Evolutionary conservation across 108 stramenopile genomes (phyloP).

Genomic region (Conticribra guillardii): DNA sequence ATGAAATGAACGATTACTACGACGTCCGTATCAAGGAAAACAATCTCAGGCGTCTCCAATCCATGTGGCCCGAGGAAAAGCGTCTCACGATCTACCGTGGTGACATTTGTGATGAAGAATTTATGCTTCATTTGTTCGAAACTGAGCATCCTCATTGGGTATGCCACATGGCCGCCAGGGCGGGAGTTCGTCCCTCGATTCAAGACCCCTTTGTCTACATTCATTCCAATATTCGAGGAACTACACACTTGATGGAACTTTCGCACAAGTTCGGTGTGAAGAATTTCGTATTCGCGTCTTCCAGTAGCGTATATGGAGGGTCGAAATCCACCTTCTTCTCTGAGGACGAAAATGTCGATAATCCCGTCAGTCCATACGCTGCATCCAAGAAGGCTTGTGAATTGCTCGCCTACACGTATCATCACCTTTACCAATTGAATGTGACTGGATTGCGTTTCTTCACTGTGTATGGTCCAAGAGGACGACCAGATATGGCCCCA

Average conservation of each 20-base stretch:
- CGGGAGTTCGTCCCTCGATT: slow-evolving; percentile 92
- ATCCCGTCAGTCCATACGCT: slow-evolving; percentile 97
- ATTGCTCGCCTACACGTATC: slow-evolving; percentile 97
- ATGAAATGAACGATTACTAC: slow-evolving; percentile 99
- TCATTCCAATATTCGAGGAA: slow-evolving; percentile 95
- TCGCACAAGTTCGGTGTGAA: slow-evolving; percentile 79
- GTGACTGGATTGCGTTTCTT: slow-evolving; percentile 96
- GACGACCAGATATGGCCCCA: slow-evolving; percentile 97
- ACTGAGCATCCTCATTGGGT: slow-evolving; percentile 83
- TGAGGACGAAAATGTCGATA: slow-evolving; percentile 94
- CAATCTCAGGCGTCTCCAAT: slow-evolving; percentile 74
- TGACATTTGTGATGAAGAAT: slow-evolving; percentile 92
- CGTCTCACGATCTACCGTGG: slow-evolving; percentile 79
- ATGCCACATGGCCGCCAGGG: slow-evolving; percentile 97
- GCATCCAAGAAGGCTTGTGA: slow-evolving; percentile 98
- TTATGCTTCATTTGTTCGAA: slow-evolving; percentile 86
- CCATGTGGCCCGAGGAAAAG: slow-evolving; percentile 43
- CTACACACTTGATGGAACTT: slow-evolving; percentile 94
- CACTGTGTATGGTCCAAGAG: slow-evolving; percentile 96
- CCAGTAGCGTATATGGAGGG: slow-evolving; percentile 95
- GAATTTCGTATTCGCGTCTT: slow-evolving; percentile 97
- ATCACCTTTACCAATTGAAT: slow-evolving; percentile 93
- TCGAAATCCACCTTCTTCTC: slow-evolving; percentile 89
- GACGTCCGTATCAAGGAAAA: slow-evolving; percentile 89
- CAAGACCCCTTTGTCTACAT: slow-evolving; percentile 98